Conservation (phyloP, 352 stramenopile species). For the Globisporangium sylvaticum region DNA sequence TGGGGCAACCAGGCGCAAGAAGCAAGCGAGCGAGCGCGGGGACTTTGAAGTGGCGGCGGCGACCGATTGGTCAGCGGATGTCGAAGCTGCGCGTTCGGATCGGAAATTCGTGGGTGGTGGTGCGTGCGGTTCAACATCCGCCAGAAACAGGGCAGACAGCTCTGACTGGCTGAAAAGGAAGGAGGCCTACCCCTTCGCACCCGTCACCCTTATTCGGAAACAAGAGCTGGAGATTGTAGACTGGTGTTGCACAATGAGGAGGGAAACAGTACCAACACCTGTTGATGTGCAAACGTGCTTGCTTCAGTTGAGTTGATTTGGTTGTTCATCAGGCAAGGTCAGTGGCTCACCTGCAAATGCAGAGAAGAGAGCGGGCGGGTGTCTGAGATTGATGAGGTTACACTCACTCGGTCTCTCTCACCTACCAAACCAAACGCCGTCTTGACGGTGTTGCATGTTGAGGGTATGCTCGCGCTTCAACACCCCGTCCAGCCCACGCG, state of each 20-base stretch:
- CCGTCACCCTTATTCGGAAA: not conserved
- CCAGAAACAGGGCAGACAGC: not conserved
- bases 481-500: not conserved
- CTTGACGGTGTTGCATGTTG: not conserved
- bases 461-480: not conserved
- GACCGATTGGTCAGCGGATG: not conserved
- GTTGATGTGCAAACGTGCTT: constrained; percentile 4
- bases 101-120: constrained; percentile 2
- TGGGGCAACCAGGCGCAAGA: not conserved
- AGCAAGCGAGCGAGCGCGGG: not conserved
- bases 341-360: too few species aligned
- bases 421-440: not conserved
- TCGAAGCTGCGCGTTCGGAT: constrained; percentile 1
- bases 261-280: not conserved
- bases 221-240: too few species aligned
- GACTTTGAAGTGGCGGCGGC: constrained; percentile 1
- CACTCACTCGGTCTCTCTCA: not conserved
- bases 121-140: constrained; percentile 7
- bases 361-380: not conserved
- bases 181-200: not conserved
- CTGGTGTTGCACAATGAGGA: not conserved
- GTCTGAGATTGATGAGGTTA: not conserved
- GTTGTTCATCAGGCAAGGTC: not conserved
- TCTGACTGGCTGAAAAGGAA: not conserved
- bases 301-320: not conserved